Conservation (phyloP, 1,284 basidiomycete species). For the Dichomitus squalens region DNA sequence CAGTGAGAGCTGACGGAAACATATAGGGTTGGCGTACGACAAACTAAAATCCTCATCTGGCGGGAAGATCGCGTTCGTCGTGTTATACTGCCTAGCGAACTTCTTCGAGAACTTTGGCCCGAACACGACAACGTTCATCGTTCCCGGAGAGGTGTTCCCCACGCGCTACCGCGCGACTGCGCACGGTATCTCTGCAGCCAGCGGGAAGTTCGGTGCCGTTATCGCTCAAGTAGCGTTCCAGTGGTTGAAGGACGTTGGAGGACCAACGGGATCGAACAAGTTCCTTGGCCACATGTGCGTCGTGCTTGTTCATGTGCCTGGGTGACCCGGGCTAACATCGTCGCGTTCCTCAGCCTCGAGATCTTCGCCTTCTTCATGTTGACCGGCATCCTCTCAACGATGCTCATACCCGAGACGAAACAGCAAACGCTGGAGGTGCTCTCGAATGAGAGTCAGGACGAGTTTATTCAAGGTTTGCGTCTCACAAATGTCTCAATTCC, state of each 20-base stretch:
- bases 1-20: neutral
- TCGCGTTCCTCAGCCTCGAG: slow-evolving; percentile 47
- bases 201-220: slow-evolving; percentile 84
- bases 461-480: slow-evolving; percentile 47
- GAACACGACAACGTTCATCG: slow-evolving; percentile 81
- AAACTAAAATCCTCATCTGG: slow-evolving; percentile 56
- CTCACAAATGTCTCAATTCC: neutral
- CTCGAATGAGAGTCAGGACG: slow-evolving; percentile 69
- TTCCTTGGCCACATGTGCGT: slow-evolving; percentile 68
- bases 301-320: neutral
- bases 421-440: slow-evolving; percentile 67
- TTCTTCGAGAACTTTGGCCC: slow-evolving; percentile 82
- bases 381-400: slow-evolving; percentile 76
- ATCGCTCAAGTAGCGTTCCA: slow-evolving; percentile 82
- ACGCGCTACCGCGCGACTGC: slow-evolving; percentile 84
- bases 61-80: slow-evolving; percentile 69
- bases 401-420: slow-evolving; percentile 80
- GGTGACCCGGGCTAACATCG: slow-evolving; percentile 8
- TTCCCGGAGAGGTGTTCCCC: slow-evolving; percentile 87
- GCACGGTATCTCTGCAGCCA: slow-evolving; percentile 85
- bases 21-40: slow-evolving; percentile 71
- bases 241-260: slow-evolving; percentile 68
- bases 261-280: slow-evolving; percentile 50
- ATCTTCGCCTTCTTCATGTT: slow-evolving; percentile 83
- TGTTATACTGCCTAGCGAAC: slow-evolving; percentile 76